Percentiles rank a stretch among this genome's conserved stretches.
These are phyloP conservation scores for Penstemon davidsonii DNA, from an alignment of 257 asterid genomes.

Conservation along the genomic window DNA sequence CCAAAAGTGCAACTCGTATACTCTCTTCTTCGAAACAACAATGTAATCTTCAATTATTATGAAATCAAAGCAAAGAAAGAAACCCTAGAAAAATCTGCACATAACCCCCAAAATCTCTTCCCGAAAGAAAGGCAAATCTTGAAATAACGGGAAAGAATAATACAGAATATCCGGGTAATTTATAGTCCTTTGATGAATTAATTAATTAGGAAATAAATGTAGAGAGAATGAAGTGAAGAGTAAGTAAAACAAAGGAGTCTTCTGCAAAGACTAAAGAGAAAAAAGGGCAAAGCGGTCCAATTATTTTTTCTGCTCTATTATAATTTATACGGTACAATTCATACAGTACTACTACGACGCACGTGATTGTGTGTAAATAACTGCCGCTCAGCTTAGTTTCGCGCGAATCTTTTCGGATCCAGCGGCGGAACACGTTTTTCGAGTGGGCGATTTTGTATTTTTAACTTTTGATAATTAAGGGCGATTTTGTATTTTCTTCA, in stretches of 20 bases:
- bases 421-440: background rate
- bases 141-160: background rate
- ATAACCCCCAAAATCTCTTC: slow-evolving; percentile 21
- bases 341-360: background rate
- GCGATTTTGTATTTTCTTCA: no score
- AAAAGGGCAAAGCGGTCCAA: slow-evolving; percentile 8
- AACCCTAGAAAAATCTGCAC: slow-evolving; percentile 23
- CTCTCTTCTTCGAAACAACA: slow-evolving; percentile 15
- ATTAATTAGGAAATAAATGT: background rate
- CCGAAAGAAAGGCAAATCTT: background rate
- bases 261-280: background rate
- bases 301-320: background rate
- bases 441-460: no score
- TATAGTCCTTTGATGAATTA: background rate
- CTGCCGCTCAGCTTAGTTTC: background rate
- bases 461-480: no score
- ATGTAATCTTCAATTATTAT: slow-evolving; percentile 21
- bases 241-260: background rate
- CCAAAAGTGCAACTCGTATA: slow-evolving; percentile 17
- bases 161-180: slow-evolving; percentile 4
- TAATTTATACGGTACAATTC: background rate
- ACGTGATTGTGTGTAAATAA: background rate
- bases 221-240: background rate
- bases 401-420: slow-evolving; percentile 17
- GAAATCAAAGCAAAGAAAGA: slow-evolving; percentile 2